Percentiles rank a stretch among this genome's conserved stretches.
These are phyloP conservation scores for Penicillium sp. DNA, from an alignment of 2,329 filamentous ascomycete species.

Conservation along the genomic window DNA sequence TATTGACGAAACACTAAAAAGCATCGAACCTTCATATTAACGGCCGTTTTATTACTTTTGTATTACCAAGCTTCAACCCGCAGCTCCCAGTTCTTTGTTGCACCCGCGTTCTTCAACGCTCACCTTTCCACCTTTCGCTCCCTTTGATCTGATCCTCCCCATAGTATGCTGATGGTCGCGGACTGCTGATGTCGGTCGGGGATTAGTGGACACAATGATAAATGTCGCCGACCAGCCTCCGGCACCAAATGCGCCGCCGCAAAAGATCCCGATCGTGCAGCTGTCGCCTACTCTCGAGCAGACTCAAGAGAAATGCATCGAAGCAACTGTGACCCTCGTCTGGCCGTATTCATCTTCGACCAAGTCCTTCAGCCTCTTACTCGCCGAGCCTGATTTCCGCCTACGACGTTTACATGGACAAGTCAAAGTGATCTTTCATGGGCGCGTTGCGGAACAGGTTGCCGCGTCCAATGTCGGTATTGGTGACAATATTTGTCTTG, in stretches of 20 bases:
- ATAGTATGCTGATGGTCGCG: constrained; percentile 1
- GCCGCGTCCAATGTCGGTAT: constrained; percentile 69
- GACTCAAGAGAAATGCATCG: constrained; percentile 46
- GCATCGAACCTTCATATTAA: not conserved
- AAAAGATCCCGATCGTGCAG: constrained; percentile 40
- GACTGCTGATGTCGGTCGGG: constrained; percentile 5
- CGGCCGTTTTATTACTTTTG: not conserved
- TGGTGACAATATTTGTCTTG: constrained; percentile 71
- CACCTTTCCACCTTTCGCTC: not conserved
- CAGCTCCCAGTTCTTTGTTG: constrained; percentile 1
- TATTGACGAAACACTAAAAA: not conserved
- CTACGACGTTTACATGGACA: constrained; percentile 75
- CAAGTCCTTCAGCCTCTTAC: constrained; percentile 70
- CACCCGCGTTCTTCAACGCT: constrained; percentile 1
- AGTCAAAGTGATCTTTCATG: constrained; percentile 73
- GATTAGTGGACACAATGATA: constrained; percentile 28
- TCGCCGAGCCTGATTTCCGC: constrained; percentile 82
- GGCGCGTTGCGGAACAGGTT: constrained; percentile 67
- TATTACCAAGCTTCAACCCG: constrained; percentile 1
- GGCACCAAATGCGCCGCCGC: constrained; percentile 22
- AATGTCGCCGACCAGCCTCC: constrained; percentile 26
- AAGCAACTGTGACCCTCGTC: constrained; percentile 75
- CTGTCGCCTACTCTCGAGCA: constrained; percentile 38
- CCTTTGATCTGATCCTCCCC: not conserved
- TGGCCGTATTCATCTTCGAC: constrained; percentile 88